Evolutionary conservation across 805 yeast genomes (phyloP).

Genomic region (Lipomyces orientalis): DNA sequence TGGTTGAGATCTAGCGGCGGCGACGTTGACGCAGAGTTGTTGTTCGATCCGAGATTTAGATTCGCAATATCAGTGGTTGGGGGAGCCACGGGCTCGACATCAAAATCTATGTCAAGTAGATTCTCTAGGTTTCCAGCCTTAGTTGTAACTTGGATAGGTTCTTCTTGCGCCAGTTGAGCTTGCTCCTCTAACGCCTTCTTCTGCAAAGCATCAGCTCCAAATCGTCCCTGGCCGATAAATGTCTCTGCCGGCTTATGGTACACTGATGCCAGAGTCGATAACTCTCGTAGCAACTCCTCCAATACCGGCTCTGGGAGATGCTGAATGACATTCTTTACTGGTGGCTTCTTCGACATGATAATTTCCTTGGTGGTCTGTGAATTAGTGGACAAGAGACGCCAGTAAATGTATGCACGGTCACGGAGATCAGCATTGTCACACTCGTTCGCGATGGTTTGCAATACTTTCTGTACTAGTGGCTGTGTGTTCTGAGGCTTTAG

Average conservation of each 20-base stretch:
- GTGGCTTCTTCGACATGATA: conserved; percentile 68
- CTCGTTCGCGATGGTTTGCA: conserved; percentile 76
- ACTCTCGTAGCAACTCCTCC: conserved; percentile 70
- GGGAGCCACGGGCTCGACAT: conserved; percentile 46
- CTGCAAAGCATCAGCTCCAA: conserved; percentile 50
- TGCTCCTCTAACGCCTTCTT: conserved; percentile 73
- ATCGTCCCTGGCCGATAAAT: conserved; percentile 56
- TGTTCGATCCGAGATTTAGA: conserved; percentile 63
- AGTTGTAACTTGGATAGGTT: conserved; percentile 51
- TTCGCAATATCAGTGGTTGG: conserved; percentile 65
- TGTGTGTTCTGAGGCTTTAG: conserved; percentile 61
- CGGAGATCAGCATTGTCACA: conserved; percentile 84
- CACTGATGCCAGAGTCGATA: conserved; percentile 86
- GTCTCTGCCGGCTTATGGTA: conserved; percentile 81
- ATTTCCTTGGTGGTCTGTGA: conserved; percentile 71
- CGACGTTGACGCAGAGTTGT: conserved; percentile 44
- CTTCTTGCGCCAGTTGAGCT: conserved; percentile 75
- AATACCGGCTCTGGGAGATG: conserved; percentile 70
- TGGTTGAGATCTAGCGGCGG: conserved; percentile 34
- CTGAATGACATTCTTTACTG: conserved; percentile 73
- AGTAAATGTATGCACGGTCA: conserved; percentile 84
- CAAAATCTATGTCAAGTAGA: conserved; percentile 83
- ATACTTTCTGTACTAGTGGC: conserved; percentile 75
- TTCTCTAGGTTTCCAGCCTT: conserved; percentile 73
- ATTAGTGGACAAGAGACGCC: conserved; percentile 85